Percentiles rank a stretch among this genome's conserved stretches.
Conservation (phyloP, 768 basidiomycete species). For the Mycena crocata region DNA sequence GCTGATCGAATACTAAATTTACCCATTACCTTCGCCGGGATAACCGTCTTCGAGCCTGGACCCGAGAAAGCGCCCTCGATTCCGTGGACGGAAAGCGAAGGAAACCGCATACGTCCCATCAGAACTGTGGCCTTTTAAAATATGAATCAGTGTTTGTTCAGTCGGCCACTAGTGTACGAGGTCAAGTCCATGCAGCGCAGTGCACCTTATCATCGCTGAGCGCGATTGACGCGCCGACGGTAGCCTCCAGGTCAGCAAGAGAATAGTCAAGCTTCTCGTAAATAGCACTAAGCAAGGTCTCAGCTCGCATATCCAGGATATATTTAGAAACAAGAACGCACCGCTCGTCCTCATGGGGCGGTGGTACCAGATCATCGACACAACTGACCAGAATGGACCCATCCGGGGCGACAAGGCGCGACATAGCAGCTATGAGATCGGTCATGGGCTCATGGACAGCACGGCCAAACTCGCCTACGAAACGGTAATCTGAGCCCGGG, state of each 20-base stretch:
- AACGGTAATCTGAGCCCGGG: background rate
- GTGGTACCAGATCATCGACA: constrained; percentile 68
- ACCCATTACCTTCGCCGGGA: too few relatives aligned
- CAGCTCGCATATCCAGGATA: too few relatives aligned
- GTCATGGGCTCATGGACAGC: constrained; percentile 82
- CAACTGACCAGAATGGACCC: constrained; percentile 81
- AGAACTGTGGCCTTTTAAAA: constrained; percentile 56
- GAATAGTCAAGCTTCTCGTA: constrained; percentile 4
- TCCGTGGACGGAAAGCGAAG: constrained; percentile 91
- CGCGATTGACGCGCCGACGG: background rate
- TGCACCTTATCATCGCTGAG: background rate
- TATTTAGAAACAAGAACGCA: too few relatives aligned
- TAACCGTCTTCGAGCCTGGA: too few relatives aligned
- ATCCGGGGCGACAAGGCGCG: constrained; percentile 70
- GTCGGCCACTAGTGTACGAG: background rate
- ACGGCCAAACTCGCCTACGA: constrained; percentile 74
- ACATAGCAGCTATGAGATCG: constrained; percentile 74
- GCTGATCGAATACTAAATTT: too few relatives aligned
- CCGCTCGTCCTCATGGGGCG: constrained; percentile 13
- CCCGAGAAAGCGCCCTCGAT: constrained; percentile 95
- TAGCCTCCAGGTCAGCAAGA: background rate
- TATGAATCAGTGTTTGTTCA: too few relatives aligned
- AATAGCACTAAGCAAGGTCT: too few relatives aligned
- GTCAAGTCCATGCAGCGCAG: too few relatives aligned
- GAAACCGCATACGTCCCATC: constrained; percentile 94